Evolutionary conservation across 2,329 filamentous ascomycete genomes (phyloP).

Genomic region (Pleochaeta shiraiana): DNA sequence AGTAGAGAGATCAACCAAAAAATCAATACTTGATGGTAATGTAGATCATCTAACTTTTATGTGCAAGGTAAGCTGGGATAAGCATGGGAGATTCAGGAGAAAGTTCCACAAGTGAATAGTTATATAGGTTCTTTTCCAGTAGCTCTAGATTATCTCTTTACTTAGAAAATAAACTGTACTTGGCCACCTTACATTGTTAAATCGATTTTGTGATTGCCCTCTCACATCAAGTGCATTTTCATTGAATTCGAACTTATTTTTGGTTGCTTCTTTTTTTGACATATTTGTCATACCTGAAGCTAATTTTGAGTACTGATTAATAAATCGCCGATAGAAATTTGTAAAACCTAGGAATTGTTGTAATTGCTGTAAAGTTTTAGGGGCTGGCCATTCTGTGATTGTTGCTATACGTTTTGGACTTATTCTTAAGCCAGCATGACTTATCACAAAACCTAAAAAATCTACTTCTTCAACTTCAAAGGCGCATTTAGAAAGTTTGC

Average conservation of each 20-base stretch:
- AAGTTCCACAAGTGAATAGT: no score
- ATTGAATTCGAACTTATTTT: conserved; percentile 3
- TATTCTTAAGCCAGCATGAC: not conserved
- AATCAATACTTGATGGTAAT: no score
- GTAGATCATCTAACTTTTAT: no score
- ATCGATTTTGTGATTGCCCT: no score
- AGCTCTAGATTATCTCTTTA: no score
- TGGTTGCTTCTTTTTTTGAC: not conserved
- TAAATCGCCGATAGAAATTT: conserved; percentile 4
- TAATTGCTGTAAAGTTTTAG: conserved; percentile 3
- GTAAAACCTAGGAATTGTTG: conserved; percentile 3
- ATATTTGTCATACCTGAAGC: not conserved
- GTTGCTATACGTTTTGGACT: not conserved
- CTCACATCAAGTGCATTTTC: no score
- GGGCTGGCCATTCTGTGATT: not conserved
- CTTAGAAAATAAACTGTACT: no score
- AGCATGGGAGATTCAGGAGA: no score
- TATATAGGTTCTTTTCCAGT: no score
- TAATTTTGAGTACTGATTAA: conserved; percentile 2
- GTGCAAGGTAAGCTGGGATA: no score
- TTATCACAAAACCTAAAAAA: conserved; percentile 1
- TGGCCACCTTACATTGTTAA: no score
- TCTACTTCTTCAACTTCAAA: not conserved
- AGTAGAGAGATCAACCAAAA: no score
- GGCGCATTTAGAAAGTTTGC: conserved; percentile 2